A percentile compares a stretch with the other conserved stretches of the same genome.
Conservation (phyloP, 2,329 filamentous ascomycete species). For the Thermoascus crustaceus region DNA sequence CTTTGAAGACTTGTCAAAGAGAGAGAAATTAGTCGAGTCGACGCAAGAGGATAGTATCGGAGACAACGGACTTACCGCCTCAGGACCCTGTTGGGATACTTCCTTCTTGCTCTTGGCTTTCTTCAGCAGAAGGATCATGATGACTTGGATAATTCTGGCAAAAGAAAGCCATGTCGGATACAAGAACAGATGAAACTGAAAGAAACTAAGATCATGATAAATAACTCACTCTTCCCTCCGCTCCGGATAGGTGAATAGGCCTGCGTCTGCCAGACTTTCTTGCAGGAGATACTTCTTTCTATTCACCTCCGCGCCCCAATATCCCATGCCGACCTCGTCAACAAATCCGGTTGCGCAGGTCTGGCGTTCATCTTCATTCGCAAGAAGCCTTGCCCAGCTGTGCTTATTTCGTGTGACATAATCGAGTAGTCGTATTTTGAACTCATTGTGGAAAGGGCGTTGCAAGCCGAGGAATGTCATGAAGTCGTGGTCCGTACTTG, state of each 20-base stretch:
- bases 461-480: slow-evolving; percentile 17
- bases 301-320: slow-evolving; percentile 15
- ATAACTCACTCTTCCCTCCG: slow-evolving; percentile 14
- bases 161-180: not conserved
- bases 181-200: too few relatives aligned
- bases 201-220: too few relatives aligned
- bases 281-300: slow-evolving; percentile 13
- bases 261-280: slow-evolving; percentile 10
- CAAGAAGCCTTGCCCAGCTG: slow-evolving; percentile 9
- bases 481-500: slow-evolving; percentile 12
- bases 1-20: too few relatives aligned
- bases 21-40: too few relatives aligned
- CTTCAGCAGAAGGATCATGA: slow-evolving; percentile 13
- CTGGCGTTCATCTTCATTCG: slow-evolving; percentile 4
- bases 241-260: slow-evolving; percentile 13
- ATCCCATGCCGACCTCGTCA: slow-evolving; percentile 10
- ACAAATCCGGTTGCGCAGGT: slow-evolving; percentile 13
- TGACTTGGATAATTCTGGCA: slow-evolving; percentile 9
- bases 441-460: slow-evolving; percentile 8
- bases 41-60: too few relatives aligned
- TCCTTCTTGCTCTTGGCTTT: too few relatives aligned
- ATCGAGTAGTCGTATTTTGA: slow-evolving; percentile 9
- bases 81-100: too few relatives aligned
- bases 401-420: slow-evolving; percentile 5
- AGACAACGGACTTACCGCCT: too few relatives aligned